Conservation (phyloP, 2,329 filamentous ascomycete species). For the Sclerotinia sclerotiorum region DNA sequence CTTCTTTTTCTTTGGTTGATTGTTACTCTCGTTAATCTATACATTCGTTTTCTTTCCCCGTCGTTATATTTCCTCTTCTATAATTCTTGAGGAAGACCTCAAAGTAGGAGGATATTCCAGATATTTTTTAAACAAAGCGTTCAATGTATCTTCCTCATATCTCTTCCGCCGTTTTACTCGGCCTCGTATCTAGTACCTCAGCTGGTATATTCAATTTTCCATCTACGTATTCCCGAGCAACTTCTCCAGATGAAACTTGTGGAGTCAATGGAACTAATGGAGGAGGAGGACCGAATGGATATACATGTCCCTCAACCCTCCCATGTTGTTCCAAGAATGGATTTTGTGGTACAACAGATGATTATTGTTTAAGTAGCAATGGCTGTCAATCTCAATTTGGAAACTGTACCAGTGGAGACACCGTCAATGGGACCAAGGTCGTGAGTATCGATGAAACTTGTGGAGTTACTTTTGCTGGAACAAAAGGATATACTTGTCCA, state of each 20-base stretch:
- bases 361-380: constrained; percentile 18
- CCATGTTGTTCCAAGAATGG: constrained; percentile 39
- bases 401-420: constrained; percentile 19
- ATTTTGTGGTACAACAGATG: constrained; percentile 25
- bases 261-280: constrained; percentile 13
- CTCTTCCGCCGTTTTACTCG: neutral
- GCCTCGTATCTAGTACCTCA: neutral
- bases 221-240: neutral
- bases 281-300: constrained; percentile 23
- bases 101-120: neutral
- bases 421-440: neutral
- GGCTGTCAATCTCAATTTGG: constrained; percentile 32
- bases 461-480: constrained; percentile 17
- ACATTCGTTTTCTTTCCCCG: neutral
- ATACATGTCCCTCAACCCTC: constrained; percentile 32
- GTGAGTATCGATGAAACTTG: constrained; percentile 29
- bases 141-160: constrained; percentile 3
- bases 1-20: neutral
- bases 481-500: constrained; percentile 30
- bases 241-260: constrained; percentile 30
- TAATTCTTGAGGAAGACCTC: neutral
- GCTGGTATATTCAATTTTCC: neutral
- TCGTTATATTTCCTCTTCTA: neutral
- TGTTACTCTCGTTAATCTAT: constrained; percentile 7
- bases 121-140: neutral